These are phyloP conservation scores for Dalbergia cochinchinensis DNA, from an alignment of 306 rosid genomes.

Conservation along the genomic window DNA sequence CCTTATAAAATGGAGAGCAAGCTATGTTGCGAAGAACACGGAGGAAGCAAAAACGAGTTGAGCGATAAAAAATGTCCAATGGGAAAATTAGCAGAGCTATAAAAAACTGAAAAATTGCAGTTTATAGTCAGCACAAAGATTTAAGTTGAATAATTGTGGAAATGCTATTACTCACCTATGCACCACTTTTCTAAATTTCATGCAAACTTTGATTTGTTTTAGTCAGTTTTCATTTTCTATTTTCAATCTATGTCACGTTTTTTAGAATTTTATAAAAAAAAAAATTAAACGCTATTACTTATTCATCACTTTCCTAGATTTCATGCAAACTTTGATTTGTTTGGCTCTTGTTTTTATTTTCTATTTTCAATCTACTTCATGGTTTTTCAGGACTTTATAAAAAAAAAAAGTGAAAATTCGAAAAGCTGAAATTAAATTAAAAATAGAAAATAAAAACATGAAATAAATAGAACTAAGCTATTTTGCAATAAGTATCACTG, in stretches of 20 bases:
- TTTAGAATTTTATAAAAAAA: too few species aligned
- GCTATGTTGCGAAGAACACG: conserved; percentile 77
- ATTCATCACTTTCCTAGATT: not conserved
- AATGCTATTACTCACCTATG: not conserved
- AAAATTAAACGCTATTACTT: not conserved
- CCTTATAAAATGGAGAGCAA: conserved; percentile 90
- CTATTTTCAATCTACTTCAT: too few species aligned
- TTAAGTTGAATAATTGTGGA: not conserved
- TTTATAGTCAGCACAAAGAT: conserved; percentile 36
- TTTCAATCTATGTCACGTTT: too few species aligned
- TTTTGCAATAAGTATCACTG: too few species aligned
- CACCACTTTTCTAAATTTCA: not conserved
- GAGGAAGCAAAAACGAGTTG: conserved; percentile 83
- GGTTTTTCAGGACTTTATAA: too few species aligned
- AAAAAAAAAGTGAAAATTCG: too few species aligned
- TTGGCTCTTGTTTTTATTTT: too few species aligned
- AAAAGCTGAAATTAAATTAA: too few species aligned
- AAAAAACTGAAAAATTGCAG: conserved; percentile 58
- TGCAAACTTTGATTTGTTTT: not conserved
- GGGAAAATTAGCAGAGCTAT: conserved; percentile 73
- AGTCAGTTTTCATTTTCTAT: too few species aligned
- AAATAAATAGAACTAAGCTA: too few species aligned
- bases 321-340: not conserved
- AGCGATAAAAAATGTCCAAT: conserved; percentile 78
- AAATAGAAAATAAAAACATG: too few species aligned